Evolutionary conservation across 495 filamentous ascomycete genomes (phyloP).

Genomic region (Tetracladium setigerum): DNA sequence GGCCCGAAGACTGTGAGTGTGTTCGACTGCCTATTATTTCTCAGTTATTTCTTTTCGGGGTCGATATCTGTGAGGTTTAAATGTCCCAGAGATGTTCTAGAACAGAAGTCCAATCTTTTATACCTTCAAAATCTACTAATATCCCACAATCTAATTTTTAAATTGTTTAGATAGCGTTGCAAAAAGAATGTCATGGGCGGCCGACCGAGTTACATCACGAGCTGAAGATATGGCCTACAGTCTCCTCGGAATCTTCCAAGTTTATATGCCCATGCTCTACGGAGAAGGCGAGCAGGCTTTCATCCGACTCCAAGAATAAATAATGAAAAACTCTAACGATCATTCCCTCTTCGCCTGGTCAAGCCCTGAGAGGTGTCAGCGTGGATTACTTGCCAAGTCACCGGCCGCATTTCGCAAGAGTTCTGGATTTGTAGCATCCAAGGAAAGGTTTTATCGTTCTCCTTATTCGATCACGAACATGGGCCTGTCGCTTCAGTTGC

Average conservation of each 20-base stretch:
- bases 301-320: conserved; percentile 18
- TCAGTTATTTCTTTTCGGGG: too few species aligned
- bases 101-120: background rate
- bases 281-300: conserved; percentile 14
- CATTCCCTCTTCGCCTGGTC: background rate
- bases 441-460: background rate
- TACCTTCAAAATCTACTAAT: background rate
- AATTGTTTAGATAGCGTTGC: background rate
- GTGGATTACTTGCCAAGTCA: background rate
- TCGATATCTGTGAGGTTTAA: too few species aligned
- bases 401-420: background rate
- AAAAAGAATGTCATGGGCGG: conserved; percentile 16
- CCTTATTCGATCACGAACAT: background rate
- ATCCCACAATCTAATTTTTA: background rate
- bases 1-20: too few species aligned
- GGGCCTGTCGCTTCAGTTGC: background rate
- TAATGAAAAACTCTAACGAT: conserved; percentile 3
- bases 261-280: conserved; percentile 21
- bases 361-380: background rate
- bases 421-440: background rate
- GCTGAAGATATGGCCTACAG: conserved; percentile 22
- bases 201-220: conserved; percentile 10
- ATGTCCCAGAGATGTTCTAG: background rate
- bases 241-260: conserved; percentile 1
- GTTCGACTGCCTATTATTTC: too few species aligned